These are phyloP conservation scores for Lizonia empirigonia DNA, from an alignment of 2,329 filamentous ascomycete species.

Conservation along the genomic window DNA sequence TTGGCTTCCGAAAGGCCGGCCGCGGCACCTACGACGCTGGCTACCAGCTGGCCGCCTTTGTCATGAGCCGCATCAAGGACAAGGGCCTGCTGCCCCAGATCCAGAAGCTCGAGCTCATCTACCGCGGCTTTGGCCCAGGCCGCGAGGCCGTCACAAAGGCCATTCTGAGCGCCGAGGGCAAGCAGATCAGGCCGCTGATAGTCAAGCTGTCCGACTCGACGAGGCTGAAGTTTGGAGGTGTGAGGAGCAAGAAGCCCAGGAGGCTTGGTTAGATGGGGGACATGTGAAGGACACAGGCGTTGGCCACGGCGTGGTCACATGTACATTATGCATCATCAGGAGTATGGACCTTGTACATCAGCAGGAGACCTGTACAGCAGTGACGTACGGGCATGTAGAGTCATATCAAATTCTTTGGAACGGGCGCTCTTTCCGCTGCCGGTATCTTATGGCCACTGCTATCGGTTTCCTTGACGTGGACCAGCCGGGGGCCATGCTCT, in stretches of 20 bases:
- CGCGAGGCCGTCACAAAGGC: conserved; percentile 91
- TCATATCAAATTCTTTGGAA: conserved; percentile 49
- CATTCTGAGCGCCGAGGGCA: conserved; percentile 83
- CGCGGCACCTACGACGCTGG: conserved; percentile 87
- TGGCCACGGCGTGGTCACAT: conserved; percentile 11
- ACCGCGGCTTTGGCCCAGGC: conserved; percentile 84
- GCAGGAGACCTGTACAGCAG: background rate
- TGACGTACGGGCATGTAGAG: conserved; percentile 8
- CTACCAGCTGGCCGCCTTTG: conserved; percentile 85
- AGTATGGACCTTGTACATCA: conserved; percentile 14
- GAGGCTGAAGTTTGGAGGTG: conserved; percentile 93
- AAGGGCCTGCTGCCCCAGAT: conserved; percentile 78
- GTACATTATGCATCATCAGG: conserved; percentile 32
- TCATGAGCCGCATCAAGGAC: conserved; percentile 84
- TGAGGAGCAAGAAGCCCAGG: conserved; percentile 81
- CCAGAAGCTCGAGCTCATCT: conserved; percentile 74
- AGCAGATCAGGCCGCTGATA: conserved; percentile 74
- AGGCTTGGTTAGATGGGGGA: conserved; percentile 77
- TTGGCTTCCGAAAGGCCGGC: conserved; percentile 86
- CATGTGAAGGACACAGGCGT: too few species aligned
- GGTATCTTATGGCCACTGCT: conserved; percentile 51
- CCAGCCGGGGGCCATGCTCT: conserved; percentile 43
- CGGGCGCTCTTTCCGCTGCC: conserved; percentile 52
- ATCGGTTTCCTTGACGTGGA: conserved; percentile 50
- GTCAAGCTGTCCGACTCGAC: conserved; percentile 83